Evolutionary conservation across 495 filamentous ascomycete genomes (phyloP), one percentile per base, ranked within the genome.

Genomic region (Penicillium simplicissimum): DNA sequence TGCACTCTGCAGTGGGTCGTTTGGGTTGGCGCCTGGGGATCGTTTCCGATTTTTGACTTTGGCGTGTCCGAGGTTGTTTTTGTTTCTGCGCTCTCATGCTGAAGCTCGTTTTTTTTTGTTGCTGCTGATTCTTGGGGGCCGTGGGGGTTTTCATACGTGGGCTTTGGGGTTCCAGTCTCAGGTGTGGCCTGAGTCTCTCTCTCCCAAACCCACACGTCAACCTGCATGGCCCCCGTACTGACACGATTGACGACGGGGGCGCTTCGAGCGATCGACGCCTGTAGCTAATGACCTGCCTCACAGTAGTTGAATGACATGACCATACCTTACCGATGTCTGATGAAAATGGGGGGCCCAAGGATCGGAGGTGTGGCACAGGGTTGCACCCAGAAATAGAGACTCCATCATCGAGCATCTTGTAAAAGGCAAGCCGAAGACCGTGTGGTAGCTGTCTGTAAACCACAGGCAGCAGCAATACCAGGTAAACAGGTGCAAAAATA

Each of bases 391-490:
- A 49, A 49, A 49, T 49, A 49, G 45, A 4, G 1, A 31, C 23
- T 49, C 45, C 45, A 31, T 23, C 43, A 23, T 31, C 14, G 23
- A n/a, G 45, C 23, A 31, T 47, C n/a, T 36, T 25, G 28, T 52
- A n/a, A 25, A 25, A n/a, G n/a, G n/a, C n/a, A n/a, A n/a, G n/a
- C n/a, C n/a, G n/a, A n/a, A n/a, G n/a, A n/a, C n/a, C n/a, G n/a
- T n/a, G n/a, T n/a, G n/a, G n/a, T n/a, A n/a, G n/a, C 23, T 25
- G 23, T 25, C 1, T 25, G 37, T 35, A 33, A 53, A 33, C 42
- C 47, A 33, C 49, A 68, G 66, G 66, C 66, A 68, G 63, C 66
- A 68, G 37, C 63, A 48, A 66, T 66, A 64, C 62, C 28, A 31
- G 28, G 28, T 31, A 31, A 31, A 53, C 15, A 15, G 11, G 23